phyloP scores from a whole-genome alignment of 371 early-diverging fungal genomes.

The Dinochytrium kinnereticum region DNA sequence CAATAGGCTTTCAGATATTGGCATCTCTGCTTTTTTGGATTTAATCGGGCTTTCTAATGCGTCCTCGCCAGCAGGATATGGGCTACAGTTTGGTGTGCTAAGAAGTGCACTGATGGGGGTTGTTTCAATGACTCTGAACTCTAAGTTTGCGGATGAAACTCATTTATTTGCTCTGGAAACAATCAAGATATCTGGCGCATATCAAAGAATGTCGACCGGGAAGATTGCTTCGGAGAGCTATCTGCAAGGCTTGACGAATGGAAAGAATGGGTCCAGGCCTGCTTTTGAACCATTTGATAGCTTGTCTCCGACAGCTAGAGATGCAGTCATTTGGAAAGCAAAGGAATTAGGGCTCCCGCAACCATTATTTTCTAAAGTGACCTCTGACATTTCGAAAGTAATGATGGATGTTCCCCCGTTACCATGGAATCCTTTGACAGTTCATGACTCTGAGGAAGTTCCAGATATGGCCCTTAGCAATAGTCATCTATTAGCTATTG shows the following conservation, averaged over 20 bases:
- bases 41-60: neutral
- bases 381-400: neutral
- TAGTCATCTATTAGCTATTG: no score
- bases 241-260: neutral
- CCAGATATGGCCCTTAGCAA: no score
- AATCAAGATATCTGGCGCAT: neutral
- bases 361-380: neutral
- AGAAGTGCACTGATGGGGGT: neutral
- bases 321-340: neutral
- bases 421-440: neutral
- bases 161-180: neutral
- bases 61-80: neutral
- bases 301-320: neutral
- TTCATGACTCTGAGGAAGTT: neutral
- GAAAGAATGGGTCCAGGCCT: neutral
- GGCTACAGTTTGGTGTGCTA: neutral
- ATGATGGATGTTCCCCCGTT: neutral
- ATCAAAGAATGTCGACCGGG: no score
- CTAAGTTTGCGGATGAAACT: neutral
- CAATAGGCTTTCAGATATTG: neutral
- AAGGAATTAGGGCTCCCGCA: neutral
- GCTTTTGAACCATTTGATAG: conserved; percentile 1
- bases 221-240: neutral
- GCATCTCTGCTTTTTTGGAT: neutral
- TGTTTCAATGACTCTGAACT: neutral